Percentiles rank a stretch among this genome's conserved stretches.
These are phyloP conservation scores for Camelina laxa DNA, from an alignment of 345 rosid species.

Conservation along the genomic window DNA sequence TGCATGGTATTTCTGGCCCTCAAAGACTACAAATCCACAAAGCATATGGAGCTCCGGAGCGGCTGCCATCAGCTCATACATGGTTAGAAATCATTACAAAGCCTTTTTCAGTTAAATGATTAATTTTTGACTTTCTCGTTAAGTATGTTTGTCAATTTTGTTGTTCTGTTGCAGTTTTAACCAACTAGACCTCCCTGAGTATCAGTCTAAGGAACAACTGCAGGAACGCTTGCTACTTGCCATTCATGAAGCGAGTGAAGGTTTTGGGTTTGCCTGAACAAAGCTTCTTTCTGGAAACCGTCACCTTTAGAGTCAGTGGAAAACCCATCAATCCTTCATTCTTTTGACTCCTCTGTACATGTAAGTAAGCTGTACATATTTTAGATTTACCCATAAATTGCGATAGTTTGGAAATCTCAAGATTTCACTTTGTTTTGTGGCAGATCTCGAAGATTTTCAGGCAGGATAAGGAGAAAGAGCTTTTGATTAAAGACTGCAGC, in stretches of 20 bases:
- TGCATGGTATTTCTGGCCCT: conserved; percentile 98
- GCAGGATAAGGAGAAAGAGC: conserved; percentile 35
- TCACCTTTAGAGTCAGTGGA: conserved; percentile 15
- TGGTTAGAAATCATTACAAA: conserved; percentile 55
- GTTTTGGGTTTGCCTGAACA: conserved; percentile 88
- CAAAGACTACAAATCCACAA: conserved; percentile 97
- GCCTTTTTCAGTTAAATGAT: not conserved
- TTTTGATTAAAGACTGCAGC: conserved; percentile 19
- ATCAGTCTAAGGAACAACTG: conserved; percentile 77
- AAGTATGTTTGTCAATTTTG: not conserved
- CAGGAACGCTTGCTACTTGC: conserved; percentile 89
- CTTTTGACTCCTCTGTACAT: conserved; percentile 43
- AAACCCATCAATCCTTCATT: conserved; percentile 32
- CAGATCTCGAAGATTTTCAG: conserved; percentile 42
- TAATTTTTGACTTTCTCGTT: not conserved
- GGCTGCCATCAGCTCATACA: conserved; percentile 97
- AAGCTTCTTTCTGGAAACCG: conserved; percentile 5
- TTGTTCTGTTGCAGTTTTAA: conserved; percentile 68
- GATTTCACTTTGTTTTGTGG: conserved; percentile 10
- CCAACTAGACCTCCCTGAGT: conserved; percentile 96
- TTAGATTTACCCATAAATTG: not conserved
- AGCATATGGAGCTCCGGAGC: conserved; percentile 91
- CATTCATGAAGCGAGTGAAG: conserved; percentile 95
- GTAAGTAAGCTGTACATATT: conserved; percentile 17
- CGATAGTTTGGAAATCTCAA: not conserved